Percentiles rank a stretch among this genome's conserved stretches.
Evolutionary conservation across 345 rosid genomes (phyloP).

Genomic region (Excoecaria agallocha): DNA sequence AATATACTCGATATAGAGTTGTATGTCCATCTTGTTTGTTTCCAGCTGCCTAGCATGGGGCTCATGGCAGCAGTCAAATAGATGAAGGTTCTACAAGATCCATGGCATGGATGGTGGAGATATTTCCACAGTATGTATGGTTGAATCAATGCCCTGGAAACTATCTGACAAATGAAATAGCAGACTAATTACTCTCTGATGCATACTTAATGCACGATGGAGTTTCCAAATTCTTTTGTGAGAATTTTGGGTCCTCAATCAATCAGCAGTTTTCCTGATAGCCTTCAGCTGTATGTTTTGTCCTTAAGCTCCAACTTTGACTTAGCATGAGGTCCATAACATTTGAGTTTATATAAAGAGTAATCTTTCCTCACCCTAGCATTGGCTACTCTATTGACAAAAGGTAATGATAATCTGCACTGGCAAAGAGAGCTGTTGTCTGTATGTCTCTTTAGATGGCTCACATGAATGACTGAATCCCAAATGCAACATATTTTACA

Average conservation of each 20-base stretch:
- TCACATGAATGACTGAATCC: neutral
- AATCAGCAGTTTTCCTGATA: neutral
- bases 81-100: neutral
- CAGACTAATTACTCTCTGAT: neutral
- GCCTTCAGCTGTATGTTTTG: neutral
- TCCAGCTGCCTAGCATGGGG: neutral
- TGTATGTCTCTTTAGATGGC: neutral
- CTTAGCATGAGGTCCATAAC: neutral
- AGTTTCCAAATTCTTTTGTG: neutral
- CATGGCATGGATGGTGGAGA: neutral
- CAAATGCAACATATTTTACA: neutral
- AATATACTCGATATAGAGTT: neutral
- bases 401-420: neutral
- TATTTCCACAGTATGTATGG: neutral
- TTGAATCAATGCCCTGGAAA: neutral
- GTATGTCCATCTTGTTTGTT: neutral
- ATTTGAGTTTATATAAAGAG: neutral
- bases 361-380: constrained; percentile 5
- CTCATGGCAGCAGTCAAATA: neutral
- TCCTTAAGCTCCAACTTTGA: neutral
- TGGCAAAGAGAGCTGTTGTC: neutral
- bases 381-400: neutral
- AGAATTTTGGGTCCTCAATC: neutral
- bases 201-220: neutral
- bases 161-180: neutral